phyloP scores from a whole-genome alignment of 2,329 filamentous ascomycete genomes.

The Clarireedia paspali region DNA sequence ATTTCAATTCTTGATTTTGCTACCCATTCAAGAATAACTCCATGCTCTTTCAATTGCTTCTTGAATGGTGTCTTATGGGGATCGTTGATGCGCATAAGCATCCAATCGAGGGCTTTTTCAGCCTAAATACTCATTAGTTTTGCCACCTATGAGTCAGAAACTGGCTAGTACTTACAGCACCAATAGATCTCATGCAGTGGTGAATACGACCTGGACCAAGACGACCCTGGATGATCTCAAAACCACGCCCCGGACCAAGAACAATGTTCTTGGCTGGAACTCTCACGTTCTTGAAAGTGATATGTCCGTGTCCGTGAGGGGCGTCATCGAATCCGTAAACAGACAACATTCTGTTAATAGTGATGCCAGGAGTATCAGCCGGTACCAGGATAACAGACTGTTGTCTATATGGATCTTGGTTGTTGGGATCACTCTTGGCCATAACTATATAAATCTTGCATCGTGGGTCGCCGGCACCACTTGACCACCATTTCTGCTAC shows the following conservation, averaged over 20 bases:
- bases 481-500: constrained; percentile 94
- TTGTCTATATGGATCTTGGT: constrained; percentile 74
- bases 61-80: constrained; percentile 85
- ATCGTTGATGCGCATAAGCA: constrained; percentile 92
- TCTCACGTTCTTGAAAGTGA: constrained; percentile 82
- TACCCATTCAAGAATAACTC: constrained; percentile 91
- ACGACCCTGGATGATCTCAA: constrained; percentile 97
- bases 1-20: constrained; percentile 90
- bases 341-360: constrained; percentile 85
- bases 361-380: constrained; percentile 72
- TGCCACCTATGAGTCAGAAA: background rate
- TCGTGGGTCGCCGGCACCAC: constrained; percentile 84
- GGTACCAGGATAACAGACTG: constrained; percentile 92
- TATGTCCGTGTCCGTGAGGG: constrained; percentile 94
- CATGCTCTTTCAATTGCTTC: constrained; percentile 78
- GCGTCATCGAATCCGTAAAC: constrained; percentile 97
- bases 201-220: constrained; percentile 94
- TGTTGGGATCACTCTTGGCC: constrained; percentile 77
- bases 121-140: constrained; percentile 41
- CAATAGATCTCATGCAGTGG: constrained; percentile 94
- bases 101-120: constrained; percentile 87
- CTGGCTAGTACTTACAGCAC: constrained; percentile 48
- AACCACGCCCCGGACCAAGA: constrained; percentile 86
- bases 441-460: constrained; percentile 95
- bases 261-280: constrained; percentile 80